Evolutionary conservation across 345 rosid species (phyloP).

Genomic region (Eucalyptus curtisii): DNA sequence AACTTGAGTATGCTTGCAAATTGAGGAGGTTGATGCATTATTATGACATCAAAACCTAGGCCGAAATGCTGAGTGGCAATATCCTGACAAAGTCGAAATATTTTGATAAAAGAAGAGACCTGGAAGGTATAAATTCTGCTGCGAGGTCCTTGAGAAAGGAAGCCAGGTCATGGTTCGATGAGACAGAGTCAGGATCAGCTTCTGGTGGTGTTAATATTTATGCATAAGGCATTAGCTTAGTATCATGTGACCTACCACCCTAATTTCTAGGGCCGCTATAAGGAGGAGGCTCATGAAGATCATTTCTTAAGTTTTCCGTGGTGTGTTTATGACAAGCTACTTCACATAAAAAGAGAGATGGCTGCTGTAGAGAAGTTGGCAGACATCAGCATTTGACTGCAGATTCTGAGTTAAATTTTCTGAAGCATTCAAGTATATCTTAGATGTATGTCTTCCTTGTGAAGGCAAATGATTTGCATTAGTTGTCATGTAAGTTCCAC

Average conservation of each 20-base stretch:
- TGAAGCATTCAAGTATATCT: too few species aligned
- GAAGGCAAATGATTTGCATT: too few species aligned
- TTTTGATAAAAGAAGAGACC: conserved; percentile 36
- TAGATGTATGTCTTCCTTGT: too few species aligned
- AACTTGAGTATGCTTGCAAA: conserved; percentile 29
- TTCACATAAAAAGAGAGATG: background rate
- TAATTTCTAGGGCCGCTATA: conserved; percentile 41
- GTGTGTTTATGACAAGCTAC: conserved; percentile 55
- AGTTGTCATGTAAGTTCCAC: too few species aligned
- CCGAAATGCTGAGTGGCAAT: conserved; percentile 40
- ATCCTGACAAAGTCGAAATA: conserved; percentile 37
- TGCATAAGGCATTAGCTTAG: conserved; percentile 75
- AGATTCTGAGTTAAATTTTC: too few species aligned
- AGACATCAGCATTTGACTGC: too few species aligned
- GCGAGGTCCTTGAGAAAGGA: conserved; percentile 37
- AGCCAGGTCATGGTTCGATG: conserved; percentile 36
- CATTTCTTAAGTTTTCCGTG: conserved; percentile 74
- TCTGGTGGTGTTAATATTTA: conserved; percentile 1
- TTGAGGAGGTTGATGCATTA: conserved; percentile 41
- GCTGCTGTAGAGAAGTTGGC: too few species aligned
- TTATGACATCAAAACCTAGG: conserved; percentile 38
- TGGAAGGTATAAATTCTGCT: conserved; percentile 28
- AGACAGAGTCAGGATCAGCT: background rate
- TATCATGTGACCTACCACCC: conserved; percentile 65
- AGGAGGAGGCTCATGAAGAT: conserved; percentile 45